Conservation (phyloP, 441 rosid species). For the Pelargonium citronellum region DNA sequence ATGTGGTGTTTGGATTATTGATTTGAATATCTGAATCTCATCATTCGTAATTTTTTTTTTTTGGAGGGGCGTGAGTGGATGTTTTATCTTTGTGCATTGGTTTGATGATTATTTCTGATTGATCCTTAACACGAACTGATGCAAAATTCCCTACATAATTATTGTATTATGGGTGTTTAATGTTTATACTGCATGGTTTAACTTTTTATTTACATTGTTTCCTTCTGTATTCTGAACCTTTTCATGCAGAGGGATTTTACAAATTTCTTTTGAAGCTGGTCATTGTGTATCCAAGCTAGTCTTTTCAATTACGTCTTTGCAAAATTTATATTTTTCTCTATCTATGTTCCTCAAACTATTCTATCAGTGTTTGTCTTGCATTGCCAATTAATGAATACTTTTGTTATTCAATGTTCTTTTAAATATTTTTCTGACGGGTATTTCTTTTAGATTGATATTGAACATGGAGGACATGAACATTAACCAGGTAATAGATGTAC, state of each 20-base stretch:
- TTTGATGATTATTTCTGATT: conserved; percentile 1
- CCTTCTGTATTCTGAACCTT: too few relatives aligned
- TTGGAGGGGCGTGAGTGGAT: not conserved
- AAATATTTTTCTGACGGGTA: not conserved
- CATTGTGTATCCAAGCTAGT: too few relatives aligned
- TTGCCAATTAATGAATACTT: not conserved
- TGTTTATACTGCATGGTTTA: not conserved
- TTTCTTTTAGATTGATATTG: not conserved
- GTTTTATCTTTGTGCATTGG: not conserved
- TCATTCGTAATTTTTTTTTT: not conserved
- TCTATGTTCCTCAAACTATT: too few relatives aligned
- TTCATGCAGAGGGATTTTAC: too few relatives aligned
- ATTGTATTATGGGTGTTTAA: not conserved
- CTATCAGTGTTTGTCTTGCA: not conserved
- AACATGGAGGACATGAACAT: conserved; percentile 23
- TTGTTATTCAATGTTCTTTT: not conserved
- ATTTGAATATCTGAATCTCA: not conserved
- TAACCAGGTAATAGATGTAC: conserved; percentile 18
- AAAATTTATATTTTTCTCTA: too few relatives aligned
- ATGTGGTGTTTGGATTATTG: not conserved
- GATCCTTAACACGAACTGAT: not conserved
- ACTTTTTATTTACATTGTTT: too few relatives aligned
- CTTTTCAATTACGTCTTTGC: too few relatives aligned
- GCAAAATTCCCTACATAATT: not conserved
- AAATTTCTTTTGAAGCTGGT: too few relatives aligned